Percentiles rank a stretch among this genome's conserved stretches.
These are phyloP conservation scores for Meyerozyma athensensis DNA, from an alignment of 1,139 yeast species.

Conservation along the genomic window DNA sequence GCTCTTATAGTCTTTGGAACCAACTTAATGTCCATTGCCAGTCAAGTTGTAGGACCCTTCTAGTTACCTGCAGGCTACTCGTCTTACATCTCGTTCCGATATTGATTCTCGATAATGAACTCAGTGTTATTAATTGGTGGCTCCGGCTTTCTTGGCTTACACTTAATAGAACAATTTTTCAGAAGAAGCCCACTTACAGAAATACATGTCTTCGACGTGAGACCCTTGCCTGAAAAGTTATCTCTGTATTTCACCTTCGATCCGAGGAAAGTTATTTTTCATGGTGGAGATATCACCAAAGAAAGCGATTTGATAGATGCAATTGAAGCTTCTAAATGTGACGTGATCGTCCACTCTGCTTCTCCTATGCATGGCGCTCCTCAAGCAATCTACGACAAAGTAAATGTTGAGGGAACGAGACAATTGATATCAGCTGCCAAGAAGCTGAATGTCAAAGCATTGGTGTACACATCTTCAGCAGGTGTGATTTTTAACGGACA, in stretches of 20 bases:
- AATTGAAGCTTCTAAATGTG: conserved; percentile 53
- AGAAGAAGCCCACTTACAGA: conserved; percentile 61
- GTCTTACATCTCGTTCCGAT: too few relatives aligned
- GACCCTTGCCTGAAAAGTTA: conserved; percentile 72
- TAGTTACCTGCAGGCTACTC: too few relatives aligned
- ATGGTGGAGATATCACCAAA: conserved; percentile 82
- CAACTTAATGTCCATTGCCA: too few relatives aligned
- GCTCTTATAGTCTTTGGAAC: too few relatives aligned
- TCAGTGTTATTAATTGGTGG: conserved; percentile 90
- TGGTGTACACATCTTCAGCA: conserved; percentile 94
- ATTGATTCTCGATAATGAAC: conserved; percentile 27
- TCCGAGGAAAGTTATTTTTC: conserved; percentile 50
- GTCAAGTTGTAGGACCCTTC: too few relatives aligned
- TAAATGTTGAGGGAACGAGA: conserved; percentile 85
- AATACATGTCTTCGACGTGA: conserved; percentile 84
- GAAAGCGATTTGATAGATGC: conserved; percentile 64
- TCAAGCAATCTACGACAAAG: conserved; percentile 77
- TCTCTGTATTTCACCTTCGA: conserved; percentile 74
- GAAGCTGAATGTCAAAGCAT: conserved; percentile 49
- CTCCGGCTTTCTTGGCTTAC: conserved; percentile 91
- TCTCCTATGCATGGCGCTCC: conserved; percentile 91
- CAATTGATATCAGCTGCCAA: conserved; percentile 67
- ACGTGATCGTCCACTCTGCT: conserved; percentile 90
- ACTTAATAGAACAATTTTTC: conserved; percentile 80
- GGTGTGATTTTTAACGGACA: conserved; percentile 96